Evolutionary conservation across 2,329 filamentous ascomycete species (phyloP).

Genomic region (Aspergillus oerlinghausenensis): DNA sequence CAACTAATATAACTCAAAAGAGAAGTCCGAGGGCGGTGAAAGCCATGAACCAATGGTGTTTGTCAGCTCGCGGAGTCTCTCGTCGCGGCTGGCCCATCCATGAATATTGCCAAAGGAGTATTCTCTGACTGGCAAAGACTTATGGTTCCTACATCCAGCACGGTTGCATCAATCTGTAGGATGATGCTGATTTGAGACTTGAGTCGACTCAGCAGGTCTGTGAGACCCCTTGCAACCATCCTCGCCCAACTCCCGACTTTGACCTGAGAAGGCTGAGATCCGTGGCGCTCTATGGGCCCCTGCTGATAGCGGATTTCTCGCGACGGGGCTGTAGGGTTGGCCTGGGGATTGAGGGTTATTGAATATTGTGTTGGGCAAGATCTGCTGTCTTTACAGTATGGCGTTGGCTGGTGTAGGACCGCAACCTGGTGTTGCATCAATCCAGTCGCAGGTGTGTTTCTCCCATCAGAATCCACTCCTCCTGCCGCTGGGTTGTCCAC

Average conservation of each 20-base stretch:
- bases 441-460: background rate
- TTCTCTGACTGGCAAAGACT: background rate
- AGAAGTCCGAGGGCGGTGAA: constrained; percentile 7
- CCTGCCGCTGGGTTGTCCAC: background rate
- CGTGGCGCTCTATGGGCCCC: background rate
- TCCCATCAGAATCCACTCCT: background rate
- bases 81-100: background rate
- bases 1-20: constrained; percentile 7
- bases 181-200: background rate
- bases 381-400: background rate
- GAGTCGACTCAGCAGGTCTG: background rate
- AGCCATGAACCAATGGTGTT: constrained; percentile 1
- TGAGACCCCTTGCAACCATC: background rate
- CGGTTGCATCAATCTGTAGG: background rate
- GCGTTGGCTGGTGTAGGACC: background rate
- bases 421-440: background rate
- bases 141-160: too few relatives aligned
- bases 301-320: background rate
- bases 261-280: background rate
- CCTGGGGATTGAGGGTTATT: background rate
- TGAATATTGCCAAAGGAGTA: background rate
- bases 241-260: background rate
- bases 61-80: background rate
- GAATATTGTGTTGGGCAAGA: background rate
- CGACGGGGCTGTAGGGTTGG: background rate